Conservation (phyloP, 495 filamentous ascomycete species). For the Trichocladium antarcticum region DNA sequence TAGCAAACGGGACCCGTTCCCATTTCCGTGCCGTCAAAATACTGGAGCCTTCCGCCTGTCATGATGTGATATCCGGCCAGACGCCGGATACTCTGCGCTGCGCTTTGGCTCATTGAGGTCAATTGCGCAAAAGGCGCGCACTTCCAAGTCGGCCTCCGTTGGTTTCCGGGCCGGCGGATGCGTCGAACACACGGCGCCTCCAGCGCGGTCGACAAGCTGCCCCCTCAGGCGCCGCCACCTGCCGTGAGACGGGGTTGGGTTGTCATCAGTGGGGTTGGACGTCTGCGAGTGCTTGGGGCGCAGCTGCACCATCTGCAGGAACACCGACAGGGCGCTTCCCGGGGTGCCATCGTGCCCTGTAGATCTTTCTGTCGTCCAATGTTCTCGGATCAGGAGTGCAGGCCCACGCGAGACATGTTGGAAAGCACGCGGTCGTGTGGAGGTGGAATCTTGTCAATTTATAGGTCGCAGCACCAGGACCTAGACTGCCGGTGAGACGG, state of each 20-base stretch:
- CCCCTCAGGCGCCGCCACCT: constrained; percentile 3
- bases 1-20: constrained; percentile 8
- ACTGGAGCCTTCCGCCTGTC: too few species aligned
- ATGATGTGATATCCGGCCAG: background rate
- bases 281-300: constrained; percentile 15
- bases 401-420: background rate
- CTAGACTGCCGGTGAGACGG: background rate
- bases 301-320: background rate
- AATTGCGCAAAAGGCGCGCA: too few species aligned
- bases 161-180: too few species aligned
- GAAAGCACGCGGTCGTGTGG: background rate
- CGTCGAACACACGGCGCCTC: background rate
- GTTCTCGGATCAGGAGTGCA: background rate
- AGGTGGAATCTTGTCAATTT: background rate
- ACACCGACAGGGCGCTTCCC: background rate
- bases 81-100: background rate
- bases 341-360: constrained; percentile 1
- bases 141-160: too few species aligned
- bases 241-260: constrained; percentile 7
- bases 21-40: constrained; percentile 2
- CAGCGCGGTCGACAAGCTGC: too few species aligned
- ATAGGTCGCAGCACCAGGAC: constrained; percentile 2
- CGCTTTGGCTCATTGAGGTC: too few species aligned
- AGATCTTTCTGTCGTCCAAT: background rate
- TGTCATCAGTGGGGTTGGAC: constrained; percentile 7